Conservation (phyloP, 164 flowering plant genomes). For the Platanus orientalis region DNA sequence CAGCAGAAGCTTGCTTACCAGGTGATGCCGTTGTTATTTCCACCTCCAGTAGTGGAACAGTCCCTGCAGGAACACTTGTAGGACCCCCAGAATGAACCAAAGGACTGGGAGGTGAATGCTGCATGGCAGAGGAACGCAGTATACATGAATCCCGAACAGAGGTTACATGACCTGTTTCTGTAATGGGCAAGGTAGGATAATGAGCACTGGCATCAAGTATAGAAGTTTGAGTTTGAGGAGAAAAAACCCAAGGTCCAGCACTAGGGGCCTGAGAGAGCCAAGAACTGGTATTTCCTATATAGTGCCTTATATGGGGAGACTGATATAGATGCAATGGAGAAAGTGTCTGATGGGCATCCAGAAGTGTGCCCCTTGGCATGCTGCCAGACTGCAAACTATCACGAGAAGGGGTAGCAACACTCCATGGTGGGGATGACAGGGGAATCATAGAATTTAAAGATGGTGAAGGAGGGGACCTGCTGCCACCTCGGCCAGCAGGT, state of each 20-base stretch:
- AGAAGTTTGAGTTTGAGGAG: slow-evolving; percentile 58
- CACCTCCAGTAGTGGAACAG: slow-evolving; percentile 33
- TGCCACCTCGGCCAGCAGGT: slow-evolving; percentile 43
- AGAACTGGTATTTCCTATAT: slow-evolving; percentile 43
- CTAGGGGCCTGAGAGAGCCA: slow-evolving; percentile 68
- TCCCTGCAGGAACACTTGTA: slow-evolving; percentile 30
- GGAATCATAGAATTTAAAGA: slow-evolving; percentile 43
- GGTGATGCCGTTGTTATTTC: slow-evolving; percentile 27
- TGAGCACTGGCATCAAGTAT: slow-evolving; percentile 36
- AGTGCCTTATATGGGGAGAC: slow-evolving; percentile 53
- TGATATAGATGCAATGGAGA: slow-evolving; percentile 66
- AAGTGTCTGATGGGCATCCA: slow-evolving; percentile 53
- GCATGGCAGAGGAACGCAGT: slow-evolving; percentile 31
- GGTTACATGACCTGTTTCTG: slow-evolving; percentile 57
- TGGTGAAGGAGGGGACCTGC: slow-evolving; percentile 43
- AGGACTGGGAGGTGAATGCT: slow-evolving; percentile 36
- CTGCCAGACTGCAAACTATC: slow-evolving; percentile 43
- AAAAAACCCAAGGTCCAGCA: slow-evolving; percentile 58
- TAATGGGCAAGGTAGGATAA: slow-evolving; percentile 39
- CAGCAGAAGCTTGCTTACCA: slow-evolving; percentile 34
- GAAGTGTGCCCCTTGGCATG: slow-evolving; percentile 37
- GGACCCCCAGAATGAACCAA: slow-evolving; percentile 26
- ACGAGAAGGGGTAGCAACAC: slow-evolving; percentile 46
- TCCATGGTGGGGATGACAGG: slow-evolving; percentile 88
- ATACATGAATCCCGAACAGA: slow-evolving; percentile 49